Evolutionary conservation across 2,329 filamentous ascomycete species (phyloP).

Genomic region (Sarocladium brachiariae): DNA sequence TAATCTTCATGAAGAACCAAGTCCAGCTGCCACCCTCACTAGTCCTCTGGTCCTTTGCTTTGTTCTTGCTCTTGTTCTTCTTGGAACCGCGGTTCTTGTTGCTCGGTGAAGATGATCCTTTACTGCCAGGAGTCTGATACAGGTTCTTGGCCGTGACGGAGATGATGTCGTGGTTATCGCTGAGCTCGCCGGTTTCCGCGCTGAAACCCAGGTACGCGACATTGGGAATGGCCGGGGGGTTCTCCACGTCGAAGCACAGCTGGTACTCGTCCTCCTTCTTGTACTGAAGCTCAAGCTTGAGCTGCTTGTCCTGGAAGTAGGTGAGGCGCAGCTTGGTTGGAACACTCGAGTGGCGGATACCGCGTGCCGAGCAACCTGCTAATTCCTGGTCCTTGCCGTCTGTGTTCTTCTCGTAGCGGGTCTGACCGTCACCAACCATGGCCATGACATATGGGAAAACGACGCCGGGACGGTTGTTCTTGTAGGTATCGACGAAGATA

Average conservation of each 20-base stretch:
- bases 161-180: slow-evolving; percentile 96
- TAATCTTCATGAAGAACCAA: slow-evolving; percentile 70
- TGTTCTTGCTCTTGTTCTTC: slow-evolving; percentile 27
- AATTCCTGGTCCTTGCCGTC: slow-evolving; percentile 92
- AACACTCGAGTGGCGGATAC: slow-evolving; percentile 71
- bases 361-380: slow-evolving; percentile 89
- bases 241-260: slow-evolving; percentile 72
- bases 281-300: slow-evolving; percentile 90
- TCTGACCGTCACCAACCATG: slow-evolving; percentile 91
- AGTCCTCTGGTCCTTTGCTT: slow-evolving; percentile 21
- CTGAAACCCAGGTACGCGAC: slow-evolving; percentile 71
- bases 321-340: slow-evolving; percentile 84
- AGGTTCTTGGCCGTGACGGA: slow-evolving; percentile 80
- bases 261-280: slow-evolving; percentile 77
- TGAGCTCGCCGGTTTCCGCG: slow-evolving; percentile 90
- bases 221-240: slow-evolving; percentile 69
- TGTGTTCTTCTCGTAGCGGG: slow-evolving; percentile 82
- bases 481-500: slow-evolving; percentile 97
- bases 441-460: slow-evolving; percentile 98
- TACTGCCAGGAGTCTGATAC: slow-evolving; percentile 53
- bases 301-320: slow-evolving; percentile 92
- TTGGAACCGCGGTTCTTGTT: slow-evolving; percentile 29
- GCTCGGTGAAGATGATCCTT: slow-evolving; percentile 28
- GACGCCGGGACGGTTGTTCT: slow-evolving; percentile 94
- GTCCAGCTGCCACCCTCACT: slow-evolving; percentile 45